Percentiles rank a stretch among this genome's conserved stretches.
phyloP scores from a whole-genome alignment of 177 flowering plant species.

The Vitis hybrid region DNA sequence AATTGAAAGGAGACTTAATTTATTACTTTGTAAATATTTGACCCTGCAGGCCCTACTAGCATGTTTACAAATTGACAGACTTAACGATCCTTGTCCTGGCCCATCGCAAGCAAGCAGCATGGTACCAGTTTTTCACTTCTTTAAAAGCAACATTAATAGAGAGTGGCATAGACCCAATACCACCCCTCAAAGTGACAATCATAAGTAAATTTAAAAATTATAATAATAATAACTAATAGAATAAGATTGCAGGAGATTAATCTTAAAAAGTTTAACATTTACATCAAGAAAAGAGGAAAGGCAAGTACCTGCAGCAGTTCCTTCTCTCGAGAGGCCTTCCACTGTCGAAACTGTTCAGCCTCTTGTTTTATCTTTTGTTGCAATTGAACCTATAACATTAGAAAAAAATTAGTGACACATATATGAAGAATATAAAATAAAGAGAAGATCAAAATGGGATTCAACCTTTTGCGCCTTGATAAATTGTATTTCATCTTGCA shows the following conservation, averaged over 20 bases:
- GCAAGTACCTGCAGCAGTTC: slow-evolving; percentile 83
- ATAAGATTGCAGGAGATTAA: background rate
- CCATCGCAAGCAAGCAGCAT: no score
- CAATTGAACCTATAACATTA: slow-evolving; percentile 75
- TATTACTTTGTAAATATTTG: no score
- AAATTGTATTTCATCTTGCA: slow-evolving; percentile 93
- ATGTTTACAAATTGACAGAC: no score
- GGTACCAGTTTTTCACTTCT: no score
- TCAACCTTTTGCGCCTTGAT: slow-evolving; percentile 96
- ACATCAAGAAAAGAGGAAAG: background rate
- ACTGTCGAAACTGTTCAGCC: slow-evolving; percentile 95
- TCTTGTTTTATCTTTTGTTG: slow-evolving; percentile 96
- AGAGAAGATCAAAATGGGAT: slow-evolving; percentile 5
- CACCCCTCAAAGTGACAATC: no score
- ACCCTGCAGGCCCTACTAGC: no score
- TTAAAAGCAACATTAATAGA: no score
- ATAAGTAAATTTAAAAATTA: no score
- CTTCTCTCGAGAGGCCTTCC: slow-evolving; percentile 98
- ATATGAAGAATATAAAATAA: background rate
- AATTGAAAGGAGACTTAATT: no score
- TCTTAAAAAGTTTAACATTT: background rate
- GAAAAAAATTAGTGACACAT: slow-evolving; percentile 10
- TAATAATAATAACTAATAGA: no score
- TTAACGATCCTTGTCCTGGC: no score
- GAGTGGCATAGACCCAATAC: no score